These are phyloP conservation scores for Stramenopiles sp. DNA, from an alignment of 352 stramenopile species.

Conservation along the genomic window DNA sequence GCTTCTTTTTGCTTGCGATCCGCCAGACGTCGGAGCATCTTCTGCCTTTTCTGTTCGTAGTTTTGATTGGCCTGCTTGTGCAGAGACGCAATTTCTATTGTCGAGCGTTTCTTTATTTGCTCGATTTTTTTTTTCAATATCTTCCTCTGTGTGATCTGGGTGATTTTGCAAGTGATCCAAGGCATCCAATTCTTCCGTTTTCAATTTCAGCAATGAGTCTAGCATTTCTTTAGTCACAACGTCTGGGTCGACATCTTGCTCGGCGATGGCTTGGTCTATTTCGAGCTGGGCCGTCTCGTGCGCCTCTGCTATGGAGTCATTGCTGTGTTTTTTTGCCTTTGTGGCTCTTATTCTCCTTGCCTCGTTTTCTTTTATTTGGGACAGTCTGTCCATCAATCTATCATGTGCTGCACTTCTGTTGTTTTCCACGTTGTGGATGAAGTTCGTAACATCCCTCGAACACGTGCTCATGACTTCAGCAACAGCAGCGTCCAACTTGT, in stretches of 20 bases:
- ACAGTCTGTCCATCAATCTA: background rate
- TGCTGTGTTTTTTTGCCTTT: background rate
- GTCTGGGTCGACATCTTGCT: background rate
- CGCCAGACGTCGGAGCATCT: background rate
- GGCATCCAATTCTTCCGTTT: background rate
- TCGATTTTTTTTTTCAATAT: too few relatives aligned
- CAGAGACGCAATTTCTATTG: background rate
- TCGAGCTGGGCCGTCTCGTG: background rate
- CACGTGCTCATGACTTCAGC: too few relatives aligned
- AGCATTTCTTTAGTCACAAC: background rate
- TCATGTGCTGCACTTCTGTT: background rate
- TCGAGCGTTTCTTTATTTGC: too few relatives aligned
- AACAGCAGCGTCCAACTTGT: background rate
- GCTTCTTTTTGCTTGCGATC: background rate
- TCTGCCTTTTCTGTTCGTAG: background rate
- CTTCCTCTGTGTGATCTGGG: too few relatives aligned
- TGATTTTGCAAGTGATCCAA: background rate
- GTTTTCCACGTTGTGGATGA: too few relatives aligned
- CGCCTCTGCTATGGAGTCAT: background rate
- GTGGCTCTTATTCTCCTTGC: background rate
- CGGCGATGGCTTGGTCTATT: background rate
- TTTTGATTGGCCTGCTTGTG: background rate
- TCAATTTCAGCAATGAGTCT: background rate
- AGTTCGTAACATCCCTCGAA: too few relatives aligned
- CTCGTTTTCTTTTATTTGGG: background rate